phyloP scores from a whole-genome alignment of 2,329 filamentous ascomycete species.

The Iodosphaeria phyllophila region DNA sequence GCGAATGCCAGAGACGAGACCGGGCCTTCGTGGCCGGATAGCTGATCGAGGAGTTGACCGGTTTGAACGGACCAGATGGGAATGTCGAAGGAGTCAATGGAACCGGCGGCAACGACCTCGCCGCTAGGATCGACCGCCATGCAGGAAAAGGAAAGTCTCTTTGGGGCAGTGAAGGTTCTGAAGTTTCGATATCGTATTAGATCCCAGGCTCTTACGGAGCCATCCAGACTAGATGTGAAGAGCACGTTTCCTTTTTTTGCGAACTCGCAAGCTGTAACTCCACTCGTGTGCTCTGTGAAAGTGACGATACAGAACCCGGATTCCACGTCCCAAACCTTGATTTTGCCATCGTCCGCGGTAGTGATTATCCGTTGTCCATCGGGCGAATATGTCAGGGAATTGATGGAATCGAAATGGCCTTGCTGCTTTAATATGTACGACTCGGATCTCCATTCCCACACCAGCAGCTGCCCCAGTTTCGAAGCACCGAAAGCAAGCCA shows the following conservation, averaged over 20 bases:
- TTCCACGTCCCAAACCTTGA: constrained; percentile 95
- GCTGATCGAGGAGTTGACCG: constrained; percentile 76
- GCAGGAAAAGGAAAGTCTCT: constrained; percentile 77
- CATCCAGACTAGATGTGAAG: constrained; percentile 88
- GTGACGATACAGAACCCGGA: constrained; percentile 97
- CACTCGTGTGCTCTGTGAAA: constrained; percentile 90
- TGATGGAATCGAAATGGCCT: constrained; percentile 92
- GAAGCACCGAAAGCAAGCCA: constrained; percentile 96
- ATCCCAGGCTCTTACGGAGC: constrained; percentile 91
- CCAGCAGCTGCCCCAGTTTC: constrained; percentile 83
- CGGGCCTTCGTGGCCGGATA: constrained; percentile 86
- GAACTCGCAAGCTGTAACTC: constrained; percentile 87
- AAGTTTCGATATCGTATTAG: constrained; percentile 93
- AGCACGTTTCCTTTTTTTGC: constrained; percentile 88
- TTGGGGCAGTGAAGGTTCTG: constrained; percentile 87
- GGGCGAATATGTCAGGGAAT: constrained; percentile 79
- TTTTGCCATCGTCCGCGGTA: constrained; percentile 87
- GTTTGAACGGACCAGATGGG: constrained; percentile 99
- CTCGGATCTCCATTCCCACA: constrained; percentile 99
- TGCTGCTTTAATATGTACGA: constrained; percentile 98
- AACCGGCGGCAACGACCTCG: constrained; percentile 89
- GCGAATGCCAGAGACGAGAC: constrained; percentile 79
- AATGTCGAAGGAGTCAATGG: constrained; percentile 88
- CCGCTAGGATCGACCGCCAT: constrained; percentile 94
- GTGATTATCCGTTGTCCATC: constrained; percentile 89